A percentile compares a stretch with the other conserved stretches of the same genome.
Conservation (phyloP, 345 rosid genomes). For the Lumnitzera littorea region DNA sequence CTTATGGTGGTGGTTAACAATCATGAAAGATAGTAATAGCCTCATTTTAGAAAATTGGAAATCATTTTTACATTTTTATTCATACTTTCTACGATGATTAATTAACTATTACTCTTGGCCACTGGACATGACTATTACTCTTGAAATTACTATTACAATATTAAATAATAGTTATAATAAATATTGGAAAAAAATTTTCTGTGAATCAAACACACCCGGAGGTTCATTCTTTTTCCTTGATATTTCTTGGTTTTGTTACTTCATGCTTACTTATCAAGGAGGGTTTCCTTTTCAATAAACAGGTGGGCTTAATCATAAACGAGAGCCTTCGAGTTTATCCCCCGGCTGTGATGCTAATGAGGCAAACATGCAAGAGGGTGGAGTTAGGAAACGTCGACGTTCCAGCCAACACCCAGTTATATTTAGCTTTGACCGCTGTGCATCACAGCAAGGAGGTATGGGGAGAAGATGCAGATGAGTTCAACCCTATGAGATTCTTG, state of each 20-base stretch:
- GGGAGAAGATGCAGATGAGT: constrained; percentile 63
- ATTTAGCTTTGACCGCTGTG: constrained; percentile 32
- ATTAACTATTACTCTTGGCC: too few species aligned
- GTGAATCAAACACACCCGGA: too few species aligned
- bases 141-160: too few species aligned
- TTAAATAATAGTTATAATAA: too few species aligned
- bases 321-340: constrained; percentile 78
- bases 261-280: not conserved
- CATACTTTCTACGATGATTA: too few species aligned
- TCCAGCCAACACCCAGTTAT: constrained; percentile 58
- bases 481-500: constrained; percentile 58
- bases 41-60: too few species aligned
- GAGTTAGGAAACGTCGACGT: constrained; percentile 53
- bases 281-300: constrained; percentile 5
- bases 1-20: too few species aligned
- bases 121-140: too few species aligned
- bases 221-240: not conserved
- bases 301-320: constrained; percentile 57
- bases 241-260: not conserved
- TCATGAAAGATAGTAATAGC: too few species aligned
- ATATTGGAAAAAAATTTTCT: too few species aligned
- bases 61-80: too few species aligned
- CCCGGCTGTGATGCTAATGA: constrained; percentile 45
- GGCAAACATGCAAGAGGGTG: constrained; percentile 30
- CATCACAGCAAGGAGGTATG: constrained; percentile 60